These are phyloP conservation scores for Plasmopara muralis DNA, from an alignment of 352 stramenopile species.

Conservation along the genomic window DNA sequence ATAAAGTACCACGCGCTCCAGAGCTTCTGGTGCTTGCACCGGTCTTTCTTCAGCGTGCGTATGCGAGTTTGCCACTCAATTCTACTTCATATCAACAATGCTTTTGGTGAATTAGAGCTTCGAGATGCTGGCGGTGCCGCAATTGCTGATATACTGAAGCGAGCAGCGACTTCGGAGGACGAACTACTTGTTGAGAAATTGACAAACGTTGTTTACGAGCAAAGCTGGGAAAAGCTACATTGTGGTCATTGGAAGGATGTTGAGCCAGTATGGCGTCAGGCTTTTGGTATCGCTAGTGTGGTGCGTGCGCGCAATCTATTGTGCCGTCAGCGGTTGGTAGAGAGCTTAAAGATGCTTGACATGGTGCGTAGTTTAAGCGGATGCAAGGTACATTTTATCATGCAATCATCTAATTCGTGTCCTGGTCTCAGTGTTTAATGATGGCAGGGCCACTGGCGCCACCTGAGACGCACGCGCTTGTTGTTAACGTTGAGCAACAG, in stretches of 20 bases:
- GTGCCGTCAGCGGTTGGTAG: conserved; percentile 11
- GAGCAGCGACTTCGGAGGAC: conserved; percentile 11
- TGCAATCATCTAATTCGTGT: background rate
- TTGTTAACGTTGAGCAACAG: conserved; percentile 30
- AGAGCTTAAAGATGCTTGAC: conserved; percentile 47
- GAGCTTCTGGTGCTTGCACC: background rate
- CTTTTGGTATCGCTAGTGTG: conserved; percentile 50
- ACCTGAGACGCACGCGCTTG: conserved; percentile 38
- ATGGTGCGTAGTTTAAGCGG: conserved; percentile 34
- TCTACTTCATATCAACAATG: background rate
- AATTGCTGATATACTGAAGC: conserved; percentile 34
- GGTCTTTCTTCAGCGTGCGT: conserved; percentile 27
- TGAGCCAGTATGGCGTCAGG: conserved; percentile 42
- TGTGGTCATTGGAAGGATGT: conserved; percentile 67
- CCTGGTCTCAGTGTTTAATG: conserved; percentile 46
- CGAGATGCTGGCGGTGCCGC: conserved; percentile 34
- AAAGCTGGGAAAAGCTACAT: conserved; percentile 69
- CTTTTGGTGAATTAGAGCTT: conserved; percentile 25
- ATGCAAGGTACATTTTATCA: background rate
- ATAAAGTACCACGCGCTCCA: no score
- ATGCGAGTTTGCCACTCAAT: background rate
- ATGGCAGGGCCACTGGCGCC: conserved; percentile 58
- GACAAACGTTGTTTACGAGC: conserved; percentile 38
- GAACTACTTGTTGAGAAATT: conserved; percentile 9
- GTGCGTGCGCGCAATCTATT: conserved; percentile 41